Evolutionary conservation across 202 grass and related monocot genomes (phyloP), one percentile per base, ranked within the genome.

Genomic region (Setaria viridis): DNA sequence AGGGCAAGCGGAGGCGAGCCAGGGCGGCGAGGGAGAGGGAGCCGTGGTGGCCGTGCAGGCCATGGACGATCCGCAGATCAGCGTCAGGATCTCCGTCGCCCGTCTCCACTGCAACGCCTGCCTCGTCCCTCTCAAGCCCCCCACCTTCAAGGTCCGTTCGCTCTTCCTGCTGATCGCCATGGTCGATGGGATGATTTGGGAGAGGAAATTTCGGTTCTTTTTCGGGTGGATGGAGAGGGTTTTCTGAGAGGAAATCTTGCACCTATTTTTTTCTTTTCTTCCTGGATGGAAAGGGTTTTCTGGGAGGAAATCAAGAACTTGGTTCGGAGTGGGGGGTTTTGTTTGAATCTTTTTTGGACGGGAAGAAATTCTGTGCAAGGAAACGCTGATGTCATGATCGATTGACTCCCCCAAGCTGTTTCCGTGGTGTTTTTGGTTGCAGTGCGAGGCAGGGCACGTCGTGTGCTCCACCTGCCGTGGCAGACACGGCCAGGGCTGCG

Each of bases 361-460:
- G 58, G 1, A 29, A 29, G 9, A 30, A 30, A 64, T 16, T 34
- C 6, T 16, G 62, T 34, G 13, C 62, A 7, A 64, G 25, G 10
- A 33, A 32, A 16, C 33, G 2, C 34, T 17, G 63, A 66, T 66
- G 0, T 0, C 69, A 30, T 30, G 11, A 48, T 16, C 0, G 43
- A 71, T 71, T 3, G 41, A 45, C 42, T 45, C 19, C 17, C 5
- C n/a, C 17, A 9, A n/a, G 42, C 33, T 74, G 7, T 75, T 42
- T 3, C 41, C 11, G 17, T 59, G 57, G 5, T 48, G 14, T 76
- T 29, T 76, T 62, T 7, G 13, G 1, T 54, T 42, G 14, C 70
- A 84, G 81, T 83, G 81, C 70, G 57, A 50, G 43, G 49, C 62
- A 9, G 82, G 37, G 1, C 82, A 67, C 21, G 35, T 47, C 35